Evolutionary conservation across 495 filamentous ascomycete species (phyloP), one percentile per base, ranked within the genome.

Genomic region (Penicillium dipodomyicola): DNA sequence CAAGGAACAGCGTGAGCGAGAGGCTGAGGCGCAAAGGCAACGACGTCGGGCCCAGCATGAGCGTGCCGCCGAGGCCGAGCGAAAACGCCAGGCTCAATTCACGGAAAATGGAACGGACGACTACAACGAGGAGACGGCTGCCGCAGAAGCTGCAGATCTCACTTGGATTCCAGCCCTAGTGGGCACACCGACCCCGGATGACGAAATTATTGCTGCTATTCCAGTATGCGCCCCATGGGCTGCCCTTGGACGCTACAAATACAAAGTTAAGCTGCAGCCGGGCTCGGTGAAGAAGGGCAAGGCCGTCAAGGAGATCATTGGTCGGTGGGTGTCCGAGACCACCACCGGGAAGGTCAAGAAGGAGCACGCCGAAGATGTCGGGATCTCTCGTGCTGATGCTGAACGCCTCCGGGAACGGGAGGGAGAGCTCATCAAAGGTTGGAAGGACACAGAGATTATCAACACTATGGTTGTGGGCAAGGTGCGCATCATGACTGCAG

Each of bases 211-310:
- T 2, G 90, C 90, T 40, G 90, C 85, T 5, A 81, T 97, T n/a
- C 88, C 91, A 0, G 79, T 97, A 5, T 97, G 93, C 69, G 94
- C 90, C 17, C 94, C 94, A 4, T 97, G 92, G 87, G 78, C 79
- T 17, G 89, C 94, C 1, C 77, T 98, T 58, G 72, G 72, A 10
- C 82, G 80, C 47, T 88, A 87, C 63, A 96, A 95, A 73, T 97
- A 96, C 75, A 89, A 91, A 66, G 88, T 83, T 19, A 98, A 97
- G 77, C 62, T 98, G 59, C 94, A 97, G 74, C 94, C 94, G 0
- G 94, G 94, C 3, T 63, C 83, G 3, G 80, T 85, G 62, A 98
- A 98, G 80, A 95, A 96, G 74, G 92, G 93, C 2, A 98, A 96
- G 69, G 94, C 93, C 15, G 84, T 96, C 23, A 89, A 89, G 72